phyloP scores from a whole-genome alignment of 1,284 basidiomycete species.

The Sparassis latifolia region DNA sequence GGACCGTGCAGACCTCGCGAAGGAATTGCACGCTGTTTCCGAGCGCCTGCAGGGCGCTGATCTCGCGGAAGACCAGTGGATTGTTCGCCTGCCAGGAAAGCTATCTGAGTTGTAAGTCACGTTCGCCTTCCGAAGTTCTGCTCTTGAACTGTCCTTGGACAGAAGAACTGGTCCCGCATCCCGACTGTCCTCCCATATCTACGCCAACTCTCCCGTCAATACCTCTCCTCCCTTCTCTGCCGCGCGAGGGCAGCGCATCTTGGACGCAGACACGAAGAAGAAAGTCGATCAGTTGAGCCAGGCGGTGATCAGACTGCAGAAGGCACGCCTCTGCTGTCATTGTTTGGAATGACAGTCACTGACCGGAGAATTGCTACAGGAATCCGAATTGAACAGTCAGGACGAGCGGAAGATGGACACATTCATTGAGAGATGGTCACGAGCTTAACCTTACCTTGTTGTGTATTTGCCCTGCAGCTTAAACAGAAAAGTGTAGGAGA shows the following conservation, averaged over 20 bases:
- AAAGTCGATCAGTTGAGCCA: conserved; percentile 10
- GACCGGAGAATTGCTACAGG: conserved; percentile 3
- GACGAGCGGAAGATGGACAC: conserved; percentile 16
- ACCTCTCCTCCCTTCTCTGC: conserved; percentile 21
- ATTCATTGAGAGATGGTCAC: conserved; percentile 17
- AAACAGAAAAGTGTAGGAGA: no score
- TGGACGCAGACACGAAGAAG: conserved; percentile 6
- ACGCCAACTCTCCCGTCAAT: conserved; percentile 19
- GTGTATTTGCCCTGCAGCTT: background rate
- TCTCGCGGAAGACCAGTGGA: conserved; percentile 10
- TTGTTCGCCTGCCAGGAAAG: background rate
- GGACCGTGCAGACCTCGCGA: conserved; percentile 12
- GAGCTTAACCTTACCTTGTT: no score
- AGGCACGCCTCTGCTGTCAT: conserved; percentile 6
- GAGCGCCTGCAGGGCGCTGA: conserved; percentile 3
- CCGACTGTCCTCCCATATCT: conserved; percentile 13
- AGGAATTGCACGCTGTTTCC: conserved; percentile 10
- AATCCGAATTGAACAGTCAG: conserved; percentile 12
- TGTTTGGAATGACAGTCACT: background rate
- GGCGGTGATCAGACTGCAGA: conserved; percentile 13
- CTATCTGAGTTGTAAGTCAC: conserved; percentile 14
- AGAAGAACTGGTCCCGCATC: conserved; percentile 8
- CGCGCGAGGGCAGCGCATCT: background rate
- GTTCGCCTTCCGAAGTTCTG: background rate
- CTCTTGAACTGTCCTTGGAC: background rate